Base-by-base conservation (phyloP, 2,329 filamentous ascomycete genomes). In the Alternaria panax region DNA sequence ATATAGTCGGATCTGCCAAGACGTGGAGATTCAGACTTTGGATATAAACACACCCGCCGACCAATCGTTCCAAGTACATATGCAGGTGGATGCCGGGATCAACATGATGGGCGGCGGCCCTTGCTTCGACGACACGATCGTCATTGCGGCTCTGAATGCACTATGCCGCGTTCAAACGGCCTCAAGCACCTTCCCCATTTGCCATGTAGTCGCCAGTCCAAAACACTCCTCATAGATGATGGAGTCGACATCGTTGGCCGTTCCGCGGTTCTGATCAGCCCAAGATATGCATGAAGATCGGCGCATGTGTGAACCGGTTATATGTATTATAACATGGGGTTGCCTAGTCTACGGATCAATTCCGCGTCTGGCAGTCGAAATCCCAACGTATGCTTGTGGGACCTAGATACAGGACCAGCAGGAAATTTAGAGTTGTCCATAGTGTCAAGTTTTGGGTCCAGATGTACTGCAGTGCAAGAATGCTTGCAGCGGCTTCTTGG, bases 1-100 rank as follows among this genome's bases (percentile, higher is more conserved):
- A 50, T 48, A 59, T 59, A 59, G 28, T 30, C 43, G 30, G 12
- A n/a, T 6, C 27, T 46, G 57, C 51, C 51, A 59, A 59, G 56
- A n/a, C 36, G 4, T 34, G 36, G 16, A 32, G 52, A 43, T 14
- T 28, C 20, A 48, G 14, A 28, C 18, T 30, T n/a, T 28, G 25
- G 24, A 16, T 38, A 54, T 59, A 52, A 30, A 36, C 43, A 50
- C 30, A n/a, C 25, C n/a, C 27, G 20, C 28, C 50, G 24, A 22
- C 43, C 20, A 45, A 25, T 34, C 25, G 30, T 54, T 34, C 43
- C 32, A 27, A 25, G 28, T 22, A n/a, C 38, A 32, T 32, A n/a
- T 59, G 38, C 45, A 45, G 27, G 50, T 43, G 28, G 40, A 34
- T 32, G 11, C 40, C 30, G 27, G 42, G 42, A 48, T 54, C 27